phyloP scores from a whole-genome alignment of 2,329 filamentous ascomycete genomes.

The Daldinia sp. region DNA sequence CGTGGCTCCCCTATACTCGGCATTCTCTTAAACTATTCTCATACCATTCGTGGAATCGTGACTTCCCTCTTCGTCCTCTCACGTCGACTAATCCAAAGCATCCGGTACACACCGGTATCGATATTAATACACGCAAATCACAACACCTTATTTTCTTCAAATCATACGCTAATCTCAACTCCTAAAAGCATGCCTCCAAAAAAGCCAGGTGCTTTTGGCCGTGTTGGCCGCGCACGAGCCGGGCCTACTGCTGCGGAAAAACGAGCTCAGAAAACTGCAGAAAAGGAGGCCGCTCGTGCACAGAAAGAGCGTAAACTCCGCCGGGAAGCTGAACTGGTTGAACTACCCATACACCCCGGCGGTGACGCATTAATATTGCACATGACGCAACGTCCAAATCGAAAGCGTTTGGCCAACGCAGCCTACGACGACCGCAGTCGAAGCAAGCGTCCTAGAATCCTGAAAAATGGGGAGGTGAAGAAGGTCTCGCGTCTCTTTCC shows the following conservation, averaged over 20 bases:
- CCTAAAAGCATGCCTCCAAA: neutral
- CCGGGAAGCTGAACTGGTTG: constrained; percentile 7
- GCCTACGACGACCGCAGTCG: constrained; percentile 29
- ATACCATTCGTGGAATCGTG: neutral
- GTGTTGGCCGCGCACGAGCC: no score
- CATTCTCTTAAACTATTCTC: no score
- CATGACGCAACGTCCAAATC: neutral
- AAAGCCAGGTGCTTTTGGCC: neutral
- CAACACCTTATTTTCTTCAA: neutral
- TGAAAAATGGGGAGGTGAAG: neutral
- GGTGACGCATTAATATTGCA: constrained; percentile 11
- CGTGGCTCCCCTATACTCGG: neutral
- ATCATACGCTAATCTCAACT: neutral
- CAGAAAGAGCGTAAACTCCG: neutral
- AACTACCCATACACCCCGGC: constrained; percentile 18
- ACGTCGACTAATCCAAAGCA: neutral
- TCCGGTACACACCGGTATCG: neutral
- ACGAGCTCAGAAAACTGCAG: neutral
- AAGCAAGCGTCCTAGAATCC: constrained; percentile 19
- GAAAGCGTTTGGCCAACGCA: constrained; percentile 19
- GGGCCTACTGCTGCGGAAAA: neutral
- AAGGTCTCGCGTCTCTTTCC: constrained; percentile 3
- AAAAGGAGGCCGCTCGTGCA: neutral
- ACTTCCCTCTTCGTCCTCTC: neutral
- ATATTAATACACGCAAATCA: neutral